Evolutionary conservation across 257 asterid genomes (phyloP).

Genomic region (Agastache rugosa): DNA sequence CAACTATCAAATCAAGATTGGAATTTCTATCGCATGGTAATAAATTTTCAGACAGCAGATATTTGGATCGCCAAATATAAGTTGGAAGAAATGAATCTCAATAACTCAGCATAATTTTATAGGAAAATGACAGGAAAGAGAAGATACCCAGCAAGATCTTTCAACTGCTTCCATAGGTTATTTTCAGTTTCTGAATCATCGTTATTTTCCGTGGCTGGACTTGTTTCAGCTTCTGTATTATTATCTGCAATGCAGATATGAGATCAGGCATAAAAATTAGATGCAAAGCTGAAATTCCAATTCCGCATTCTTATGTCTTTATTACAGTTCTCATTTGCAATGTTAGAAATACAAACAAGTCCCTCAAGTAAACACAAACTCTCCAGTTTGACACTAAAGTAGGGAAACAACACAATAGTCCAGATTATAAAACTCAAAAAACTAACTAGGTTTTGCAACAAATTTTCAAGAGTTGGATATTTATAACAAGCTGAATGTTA

Average conservation of each 20-base stretch:
- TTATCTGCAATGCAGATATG: constrained; percentile 52
- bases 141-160: constrained; percentile 86
- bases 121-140: constrained; percentile 22
- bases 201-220: constrained; percentile 44
- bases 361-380: not conserved
- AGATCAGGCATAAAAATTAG: constrained; percentile 12
- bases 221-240: constrained; percentile 49
- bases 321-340: not conserved
- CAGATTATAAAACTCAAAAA: not conserved
- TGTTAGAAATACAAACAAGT: not conserved
- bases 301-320: not conserved
- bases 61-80: constrained; percentile 12
- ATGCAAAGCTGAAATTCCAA: not conserved
- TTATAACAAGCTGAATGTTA: constrained; percentile 21
- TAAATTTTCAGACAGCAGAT: not conserved
- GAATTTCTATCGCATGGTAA: not conserved
- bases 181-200: constrained; percentile 63
- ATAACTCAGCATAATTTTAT: not conserved
- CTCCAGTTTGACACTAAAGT: constrained; percentile 18
- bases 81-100: not conserved
- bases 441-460: not conserved
- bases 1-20: not conserved
- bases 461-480: not conserved
- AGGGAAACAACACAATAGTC: not conserved
- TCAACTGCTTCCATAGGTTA: constrained; percentile 73